Evolutionary conservation across 139 green algal species (phyloP).

Genomic region (Edaphochlamys debaryana): DNA sequence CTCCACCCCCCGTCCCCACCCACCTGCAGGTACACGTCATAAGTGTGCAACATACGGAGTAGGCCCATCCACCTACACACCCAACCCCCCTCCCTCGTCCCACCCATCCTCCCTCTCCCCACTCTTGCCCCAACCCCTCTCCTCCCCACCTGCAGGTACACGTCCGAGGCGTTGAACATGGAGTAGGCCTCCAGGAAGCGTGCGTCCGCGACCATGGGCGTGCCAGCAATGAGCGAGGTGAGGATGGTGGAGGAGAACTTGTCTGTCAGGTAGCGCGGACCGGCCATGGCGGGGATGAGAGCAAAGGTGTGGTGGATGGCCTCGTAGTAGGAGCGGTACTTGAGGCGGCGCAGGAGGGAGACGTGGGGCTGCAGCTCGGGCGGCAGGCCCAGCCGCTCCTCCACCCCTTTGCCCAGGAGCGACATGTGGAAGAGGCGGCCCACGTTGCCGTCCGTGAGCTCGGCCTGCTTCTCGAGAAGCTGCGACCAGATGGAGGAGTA

Average conservation of each 20-base stretch:
- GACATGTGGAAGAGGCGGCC: slow-evolving; percentile 42
- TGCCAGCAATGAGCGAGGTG: slow-evolving; percentile 52
- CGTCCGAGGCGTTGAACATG: slow-evolving; percentile 30
- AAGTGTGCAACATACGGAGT: too few relatives aligned
- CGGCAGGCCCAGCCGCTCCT: slow-evolving; percentile 41
- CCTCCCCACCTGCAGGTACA: slow-evolving; percentile 39
- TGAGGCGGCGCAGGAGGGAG: slow-evolving; percentile 32
- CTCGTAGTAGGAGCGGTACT: slow-evolving; percentile 37
- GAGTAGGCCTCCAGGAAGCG: slow-evolving; percentile 48
- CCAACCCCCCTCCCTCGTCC: neutral
- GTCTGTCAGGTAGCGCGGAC: slow-evolving; percentile 21
- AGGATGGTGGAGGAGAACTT: slow-evolving; percentile 63
- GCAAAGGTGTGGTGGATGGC: slow-evolving; percentile 48
- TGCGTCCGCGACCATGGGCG: slow-evolving; percentile 52
- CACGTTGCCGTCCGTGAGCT: slow-evolving; percentile 2
- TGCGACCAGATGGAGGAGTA: slow-evolving; percentile 53
- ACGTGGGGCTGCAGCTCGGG: slow-evolving; percentile 37
- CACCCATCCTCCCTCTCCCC: too few relatives aligned
- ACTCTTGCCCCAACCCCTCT: neutral
- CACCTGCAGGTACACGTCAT: too few relatives aligned
- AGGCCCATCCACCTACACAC: too few relatives aligned
- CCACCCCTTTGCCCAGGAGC: slow-evolving; percentile 51
- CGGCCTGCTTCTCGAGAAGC: neutral
- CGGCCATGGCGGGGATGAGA: slow-evolving; percentile 49
- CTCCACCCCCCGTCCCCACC: too few relatives aligned